Percentiles rank a stretch among this genome's conserved stretches.
phyloP scores from a whole-genome alignment of 2,329 filamentous ascomycete genomes.

The Nemania abortiva region DNA sequence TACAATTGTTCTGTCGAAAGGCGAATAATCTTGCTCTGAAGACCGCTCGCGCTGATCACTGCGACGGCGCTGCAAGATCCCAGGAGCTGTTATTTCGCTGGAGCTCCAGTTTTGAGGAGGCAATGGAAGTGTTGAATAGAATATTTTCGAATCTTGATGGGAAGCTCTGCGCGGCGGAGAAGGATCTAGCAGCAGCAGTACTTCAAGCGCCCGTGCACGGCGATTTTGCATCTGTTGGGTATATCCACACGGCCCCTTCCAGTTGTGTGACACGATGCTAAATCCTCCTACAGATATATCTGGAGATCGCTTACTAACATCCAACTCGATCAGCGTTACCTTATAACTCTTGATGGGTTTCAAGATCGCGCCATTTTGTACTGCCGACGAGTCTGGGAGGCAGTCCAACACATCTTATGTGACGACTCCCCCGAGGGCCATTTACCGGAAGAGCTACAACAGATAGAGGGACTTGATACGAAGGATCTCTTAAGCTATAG shows the following conservation, averaged over 20 bases:
- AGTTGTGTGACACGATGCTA: slow-evolving; percentile 13
- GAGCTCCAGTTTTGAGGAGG: slow-evolving; percentile 58
- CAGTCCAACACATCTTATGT: slow-evolving; percentile 83
- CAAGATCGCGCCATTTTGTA: slow-evolving; percentile 69
- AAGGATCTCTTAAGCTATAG: slow-evolving; percentile 95
- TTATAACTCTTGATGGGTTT: slow-evolving; percentile 55
- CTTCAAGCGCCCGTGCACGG: slow-evolving; percentile 76
- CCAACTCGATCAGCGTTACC: slow-evolving; percentile 54
- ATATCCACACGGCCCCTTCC: slow-evolving; percentile 40
- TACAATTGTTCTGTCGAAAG: slow-evolving; percentile 62
- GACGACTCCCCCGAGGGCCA: slow-evolving; percentile 95
- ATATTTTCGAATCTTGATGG: slow-evolving; percentile 72
- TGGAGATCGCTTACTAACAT: slow-evolving; percentile 64
- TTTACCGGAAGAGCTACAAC: slow-evolving; percentile 80
- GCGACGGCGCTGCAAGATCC: slow-evolving; percentile 86
- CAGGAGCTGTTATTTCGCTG: slow-evolving; percentile 77
- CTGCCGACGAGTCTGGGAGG: slow-evolving; percentile 79
- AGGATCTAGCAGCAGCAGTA: slow-evolving; percentile 75
- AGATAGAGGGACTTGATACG: slow-evolving; percentile 77
- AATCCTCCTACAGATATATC: slow-evolving; percentile 57
- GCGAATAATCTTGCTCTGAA: slow-evolving; percentile 71
- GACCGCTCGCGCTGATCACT: slow-evolving; percentile 89
- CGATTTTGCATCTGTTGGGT: slow-evolving; percentile 75
- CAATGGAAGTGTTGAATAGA: slow-evolving; percentile 64
- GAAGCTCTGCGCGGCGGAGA: slow-evolving; percentile 72